Evolutionary conservation across 768 basidiomycete species (phyloP), one percentile per base, ranked within the genome.

Genomic region (Agaricus bisporus): DNA sequence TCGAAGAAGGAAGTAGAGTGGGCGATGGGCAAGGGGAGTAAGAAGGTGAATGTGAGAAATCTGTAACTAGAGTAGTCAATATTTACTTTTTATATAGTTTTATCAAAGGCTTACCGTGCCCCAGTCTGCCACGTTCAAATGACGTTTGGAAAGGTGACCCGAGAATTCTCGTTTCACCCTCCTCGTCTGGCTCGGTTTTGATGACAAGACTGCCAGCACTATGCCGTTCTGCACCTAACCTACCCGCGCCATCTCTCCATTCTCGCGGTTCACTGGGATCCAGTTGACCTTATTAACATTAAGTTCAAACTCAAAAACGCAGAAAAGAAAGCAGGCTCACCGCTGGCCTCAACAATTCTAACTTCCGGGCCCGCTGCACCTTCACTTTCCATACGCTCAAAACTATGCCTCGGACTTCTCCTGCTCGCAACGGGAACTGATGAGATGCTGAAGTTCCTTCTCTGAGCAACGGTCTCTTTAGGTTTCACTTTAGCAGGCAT

Each of bases 141-240:
- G 50, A 41, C 0, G 50, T 43, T 20, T 47, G 44, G 12, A 54
- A 54, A 3, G 53, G 53, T 25, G 46, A 54, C 14, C 53, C 53
- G 15, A 54, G 53, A 11, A 45, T 25, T 17, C 18, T 29, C 11
- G 18, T 18, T 12, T 35, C 45, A 4, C 35, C 28, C 12, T n/a
- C 36, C 17, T 14, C 51, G 18, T 25, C 43, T 1, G 15, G 39
- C 15, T 45, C 35, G 28, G n/a, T 41, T 20, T 32, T 38, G 10
- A 48, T 10, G 9, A 48, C 12, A 18, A 37, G 52, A 45, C 36
- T 47, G 2, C 5, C 38, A 17, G 48, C 46, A 15, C 46, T 6
- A 12, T 35, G 26, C 45, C 38, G 29, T 14, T 42, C 20, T 4
- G 12, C 35, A 4, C 39, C 25, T 46, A 54, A 42, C 20, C 6